These are phyloP conservation scores for Escallonia rubra DNA, from an alignment of 129 eudicot genomes.

Conservation along the genomic window DNA sequence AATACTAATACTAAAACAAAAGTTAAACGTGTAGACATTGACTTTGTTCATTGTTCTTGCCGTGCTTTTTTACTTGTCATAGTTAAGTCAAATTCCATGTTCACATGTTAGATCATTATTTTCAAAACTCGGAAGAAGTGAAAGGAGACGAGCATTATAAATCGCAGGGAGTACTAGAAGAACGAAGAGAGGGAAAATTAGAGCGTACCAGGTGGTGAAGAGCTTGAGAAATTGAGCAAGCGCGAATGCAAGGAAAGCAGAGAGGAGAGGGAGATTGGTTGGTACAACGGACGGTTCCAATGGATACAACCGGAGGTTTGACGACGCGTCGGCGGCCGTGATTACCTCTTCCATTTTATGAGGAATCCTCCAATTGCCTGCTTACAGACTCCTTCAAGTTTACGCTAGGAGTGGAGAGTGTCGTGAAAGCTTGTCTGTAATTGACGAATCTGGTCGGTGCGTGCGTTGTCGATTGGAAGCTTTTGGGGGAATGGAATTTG, in stretches of 20 bases:
- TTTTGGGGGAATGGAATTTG: neutral
- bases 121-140: too few relatives aligned
- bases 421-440: neutral
- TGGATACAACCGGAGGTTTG: slow-evolving; percentile 48
- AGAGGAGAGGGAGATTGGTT: slow-evolving; percentile 58
- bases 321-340: slow-evolving; percentile 55
- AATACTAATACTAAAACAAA: too few relatives aligned
- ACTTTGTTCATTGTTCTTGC: too few relatives aligned
- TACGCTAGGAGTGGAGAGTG: neutral
- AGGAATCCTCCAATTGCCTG: too few relatives aligned
- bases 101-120: too few relatives aligned
- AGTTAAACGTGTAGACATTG: too few relatives aligned
- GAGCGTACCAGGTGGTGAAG: slow-evolving; percentile 64
- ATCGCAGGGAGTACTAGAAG: too few relatives aligned
- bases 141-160: too few relatives aligned
- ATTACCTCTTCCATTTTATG: slow-evolving; percentile 49
- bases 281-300: slow-evolving; percentile 41
- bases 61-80: too few relatives aligned
- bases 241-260: slow-evolving; percentile 64
- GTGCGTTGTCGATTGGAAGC: neutral
- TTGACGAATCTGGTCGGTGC: neutral
- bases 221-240: slow-evolving; percentile 87
- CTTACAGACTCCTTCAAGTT: neutral
- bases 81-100: too few relatives aligned
- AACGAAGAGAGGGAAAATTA: neutral